Base-by-base conservation (phyloP, 2,329 filamentous ascomycete species). In the Ceratocystis papillata region DNA sequence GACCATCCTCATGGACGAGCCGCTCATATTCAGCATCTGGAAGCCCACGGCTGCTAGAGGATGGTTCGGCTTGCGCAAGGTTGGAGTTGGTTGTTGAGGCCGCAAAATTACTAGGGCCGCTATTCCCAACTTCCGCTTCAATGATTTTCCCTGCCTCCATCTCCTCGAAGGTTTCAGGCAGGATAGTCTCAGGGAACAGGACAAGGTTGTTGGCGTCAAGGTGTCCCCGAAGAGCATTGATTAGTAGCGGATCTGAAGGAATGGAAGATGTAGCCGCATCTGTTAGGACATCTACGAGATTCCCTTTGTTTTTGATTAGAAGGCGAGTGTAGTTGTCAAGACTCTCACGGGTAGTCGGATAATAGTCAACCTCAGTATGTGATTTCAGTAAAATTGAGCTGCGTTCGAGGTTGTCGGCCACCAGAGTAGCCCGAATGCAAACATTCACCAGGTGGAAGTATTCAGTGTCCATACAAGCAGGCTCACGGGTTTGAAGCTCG, bases 321-420 rank as follows among this genome's bases (percentile, higher is more conserved):
- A 53, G 53, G 28, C 53, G 53, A 30, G 12, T 57, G 20, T 57
- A 57, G 53, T 57, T 57, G 28, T 57, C 53, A 30, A 57, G 28
- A 30, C 30, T 33, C 6, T 33, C 28, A 15, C 28, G 53, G 22
- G 25, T 57, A 17, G 22, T 33, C 10, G n/a, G 15, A 12, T 8
- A 17, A 10, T 57, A 57, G 22, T 57, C 10, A 30, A 57, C 25
- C 3, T 33, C 12, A 30, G 53, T 33, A 30, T 17, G 15, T 2
- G 28, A 57, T 22, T 57, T 30, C 25, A 57, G 53, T n/a, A 57
- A 33, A 15, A n/a, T 6, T 6, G 53, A 7, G 10, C 25, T 30
- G 15, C 5, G 33, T 17, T 57, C 25, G 25, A 57, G 28, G 7
- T 57, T 17, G 25, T 57, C 15, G 53, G 53, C 22, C 25, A 33